Evolutionary conservation across 306 rosid genomes (phyloP).

Genomic region (Lathyrus sativus): DNA sequence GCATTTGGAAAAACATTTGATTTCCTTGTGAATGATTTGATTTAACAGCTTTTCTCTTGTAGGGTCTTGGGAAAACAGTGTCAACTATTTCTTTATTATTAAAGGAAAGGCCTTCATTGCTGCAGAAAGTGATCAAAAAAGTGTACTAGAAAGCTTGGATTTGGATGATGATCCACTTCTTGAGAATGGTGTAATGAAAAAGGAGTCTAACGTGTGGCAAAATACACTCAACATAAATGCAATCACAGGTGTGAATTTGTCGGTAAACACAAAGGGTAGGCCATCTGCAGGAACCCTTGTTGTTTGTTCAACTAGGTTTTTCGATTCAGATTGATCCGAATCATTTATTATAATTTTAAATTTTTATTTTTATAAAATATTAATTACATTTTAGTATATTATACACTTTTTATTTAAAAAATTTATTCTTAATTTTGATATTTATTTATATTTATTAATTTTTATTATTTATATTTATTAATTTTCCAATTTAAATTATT

Average conservation of each 20-base stretch:
- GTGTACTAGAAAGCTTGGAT: conserved; percentile 66
- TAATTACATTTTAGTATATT: no score
- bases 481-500: no score
- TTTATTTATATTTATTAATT: no score
- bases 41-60: conserved; percentile 32
- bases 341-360: no score
- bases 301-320: conserved; percentile 98
- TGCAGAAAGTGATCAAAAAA: conserved; percentile 43
- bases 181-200: conserved; percentile 37
- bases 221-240: conserved; percentile 40
- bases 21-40: conserved; percentile 27
- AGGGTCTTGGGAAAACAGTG: conserved; percentile 97
- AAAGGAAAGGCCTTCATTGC: conserved; percentile 68
- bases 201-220: conserved; percentile 30
- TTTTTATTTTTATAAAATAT: no score
- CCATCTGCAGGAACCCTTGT: conserved; percentile 95
- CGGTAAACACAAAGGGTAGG: conserved; percentile 67
- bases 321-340: no score
- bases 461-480: no score
- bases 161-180: conserved; percentile 67
- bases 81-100: conserved; percentile 91
- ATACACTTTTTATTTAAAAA: no score
- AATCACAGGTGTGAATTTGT: conserved; percentile 35
- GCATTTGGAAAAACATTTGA: no score
- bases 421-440: no score